These are phyloP conservation scores for Suillus discolor DNA, from an alignment of 768 basidiomycete genomes.

Conservation along the genomic window DNA sequence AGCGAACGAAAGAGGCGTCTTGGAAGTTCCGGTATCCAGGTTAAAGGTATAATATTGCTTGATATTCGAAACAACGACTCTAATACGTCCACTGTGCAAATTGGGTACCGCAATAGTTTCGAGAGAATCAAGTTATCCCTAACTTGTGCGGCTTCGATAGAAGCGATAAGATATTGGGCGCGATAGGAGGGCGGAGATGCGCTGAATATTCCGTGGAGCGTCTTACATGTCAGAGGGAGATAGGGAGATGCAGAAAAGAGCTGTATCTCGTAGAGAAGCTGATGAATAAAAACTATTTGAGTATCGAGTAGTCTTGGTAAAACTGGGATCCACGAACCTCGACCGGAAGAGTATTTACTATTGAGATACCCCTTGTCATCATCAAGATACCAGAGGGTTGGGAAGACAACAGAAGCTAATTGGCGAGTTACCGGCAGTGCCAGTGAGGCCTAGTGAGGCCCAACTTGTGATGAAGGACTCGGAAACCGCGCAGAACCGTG, in stretches of 20 bases:
- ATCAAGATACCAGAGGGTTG: neutral
- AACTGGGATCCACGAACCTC: conserved; percentile 30
- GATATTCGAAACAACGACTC: conserved; percentile 45
- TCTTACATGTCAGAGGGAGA: conserved; percentile 61
- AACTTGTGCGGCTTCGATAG: conserved; percentile 23
- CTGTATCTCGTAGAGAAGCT: conserved; percentile 85
- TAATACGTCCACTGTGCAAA: conserved; percentile 42
- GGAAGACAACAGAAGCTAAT: neutral
- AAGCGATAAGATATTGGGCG: conserved; percentile 64
- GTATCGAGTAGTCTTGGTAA: conserved; percentile 4
- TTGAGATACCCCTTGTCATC: conserved; percentile 8
- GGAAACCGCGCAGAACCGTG: too few relatives aligned
- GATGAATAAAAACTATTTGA: conserved; percentile 12
- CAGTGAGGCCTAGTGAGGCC: too few relatives aligned
- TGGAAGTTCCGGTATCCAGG: conserved; percentile 54
- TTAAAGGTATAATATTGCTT: conserved; percentile 1
- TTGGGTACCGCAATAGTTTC: conserved; percentile 48
- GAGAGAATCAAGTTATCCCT: conserved; percentile 36
- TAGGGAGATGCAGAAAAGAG: conserved; percentile 63
- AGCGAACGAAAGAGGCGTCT: conserved; percentile 65
- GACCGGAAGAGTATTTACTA: conserved; percentile 32
- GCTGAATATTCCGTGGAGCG: conserved; percentile 56
- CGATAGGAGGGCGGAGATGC: conserved; percentile 58
- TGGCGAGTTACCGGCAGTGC: too few relatives aligned
- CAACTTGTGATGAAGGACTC: too few relatives aligned